Evolutionary conservation across 148 eudicot genomes (phyloP).

Genomic region (Fallopia convolvulus): DNA sequence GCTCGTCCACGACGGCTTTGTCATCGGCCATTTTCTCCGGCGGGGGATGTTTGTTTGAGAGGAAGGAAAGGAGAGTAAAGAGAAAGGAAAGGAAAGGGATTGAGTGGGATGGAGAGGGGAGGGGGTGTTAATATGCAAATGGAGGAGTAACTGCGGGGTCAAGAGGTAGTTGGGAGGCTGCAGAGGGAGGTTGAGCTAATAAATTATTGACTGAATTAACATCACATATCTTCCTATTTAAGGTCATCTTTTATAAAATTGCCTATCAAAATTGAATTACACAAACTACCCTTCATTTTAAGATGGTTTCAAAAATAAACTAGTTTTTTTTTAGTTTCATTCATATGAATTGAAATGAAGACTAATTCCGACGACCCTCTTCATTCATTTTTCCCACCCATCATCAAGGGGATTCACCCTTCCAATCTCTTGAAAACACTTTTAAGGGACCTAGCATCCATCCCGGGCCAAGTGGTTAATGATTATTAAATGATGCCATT

Average conservation of each 20-base stretch:
- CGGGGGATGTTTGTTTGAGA: background rate
- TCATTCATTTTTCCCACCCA: too few relatives aligned
- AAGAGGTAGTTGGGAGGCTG: background rate
- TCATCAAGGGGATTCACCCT: too few relatives aligned
- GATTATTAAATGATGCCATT: too few relatives aligned
- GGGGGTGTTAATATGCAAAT: background rate
- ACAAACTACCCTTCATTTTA: background rate
- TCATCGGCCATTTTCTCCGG: conserved; percentile 3
- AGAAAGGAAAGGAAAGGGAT: background rate
- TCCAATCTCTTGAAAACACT: too few relatives aligned
- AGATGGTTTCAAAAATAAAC: too few relatives aligned
- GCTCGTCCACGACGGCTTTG: conserved; percentile 13
- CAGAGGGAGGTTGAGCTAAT: conserved; percentile 8
- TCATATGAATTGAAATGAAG: too few relatives aligned
- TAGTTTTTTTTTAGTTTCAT: too few relatives aligned
- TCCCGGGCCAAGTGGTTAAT: too few relatives aligned
- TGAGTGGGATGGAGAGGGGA: background rate
- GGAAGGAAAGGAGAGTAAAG: background rate
- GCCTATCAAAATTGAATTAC: background rate
- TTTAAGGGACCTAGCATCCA: too few relatives aligned
- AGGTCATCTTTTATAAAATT: background rate
- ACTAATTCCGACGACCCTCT: too few relatives aligned
- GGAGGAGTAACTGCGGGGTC: conserved; percentile 6
- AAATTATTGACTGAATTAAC: background rate
- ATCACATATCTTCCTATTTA: background rate